Conservation (phyloP, 2,329 filamentous ascomycete genomes). For the Lomentospora prolificans region DNA sequence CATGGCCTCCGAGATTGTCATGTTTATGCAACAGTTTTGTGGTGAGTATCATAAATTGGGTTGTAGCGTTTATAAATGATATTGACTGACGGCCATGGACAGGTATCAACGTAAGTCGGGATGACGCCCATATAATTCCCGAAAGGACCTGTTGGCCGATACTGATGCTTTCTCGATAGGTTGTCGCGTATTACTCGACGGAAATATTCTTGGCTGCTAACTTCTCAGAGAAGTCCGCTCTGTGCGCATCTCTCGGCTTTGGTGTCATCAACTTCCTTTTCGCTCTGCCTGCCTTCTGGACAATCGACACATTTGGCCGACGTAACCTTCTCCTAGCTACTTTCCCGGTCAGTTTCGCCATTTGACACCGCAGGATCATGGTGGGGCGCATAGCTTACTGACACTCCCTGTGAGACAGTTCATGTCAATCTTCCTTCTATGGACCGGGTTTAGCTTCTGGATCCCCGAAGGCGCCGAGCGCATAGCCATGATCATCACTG, state of each 20-base stretch:
- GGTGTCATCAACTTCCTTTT: constrained; percentile 58
- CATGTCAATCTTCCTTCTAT: constrained; percentile 44
- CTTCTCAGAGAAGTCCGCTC: constrained; percentile 38
- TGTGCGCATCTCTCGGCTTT: constrained; percentile 52
- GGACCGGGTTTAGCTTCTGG: constrained; percentile 36
- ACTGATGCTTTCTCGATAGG: constrained; percentile 1
- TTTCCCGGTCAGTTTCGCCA: constrained; percentile 34
- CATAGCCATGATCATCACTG: constrained; percentile 34
- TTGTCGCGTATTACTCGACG: constrained; percentile 45
- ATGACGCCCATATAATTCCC: background rate
- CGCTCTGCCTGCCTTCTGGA: constrained; percentile 52
- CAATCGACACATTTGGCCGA: constrained; percentile 59
- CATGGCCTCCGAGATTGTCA: constrained; percentile 51
- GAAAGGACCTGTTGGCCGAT: too few relatives aligned
- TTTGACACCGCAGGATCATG: background rate
- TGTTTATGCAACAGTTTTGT: constrained; percentile 54
- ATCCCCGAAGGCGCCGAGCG: constrained; percentile 27
- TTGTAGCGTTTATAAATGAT: too few relatives aligned
- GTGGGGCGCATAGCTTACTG: background rate
- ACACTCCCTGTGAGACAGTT: constrained; percentile 19
- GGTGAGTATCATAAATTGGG: constrained; percentile 23
- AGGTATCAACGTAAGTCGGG: constrained; percentile 8
- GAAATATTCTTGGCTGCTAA: constrained; percentile 50
- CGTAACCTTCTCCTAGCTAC: constrained; percentile 53
- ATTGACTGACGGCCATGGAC: background rate